These are phyloP conservation scores for Suhomyces coccinellae DNA, from an alignment of 1,139 yeast genomes.

Conservation along the genomic window DNA sequence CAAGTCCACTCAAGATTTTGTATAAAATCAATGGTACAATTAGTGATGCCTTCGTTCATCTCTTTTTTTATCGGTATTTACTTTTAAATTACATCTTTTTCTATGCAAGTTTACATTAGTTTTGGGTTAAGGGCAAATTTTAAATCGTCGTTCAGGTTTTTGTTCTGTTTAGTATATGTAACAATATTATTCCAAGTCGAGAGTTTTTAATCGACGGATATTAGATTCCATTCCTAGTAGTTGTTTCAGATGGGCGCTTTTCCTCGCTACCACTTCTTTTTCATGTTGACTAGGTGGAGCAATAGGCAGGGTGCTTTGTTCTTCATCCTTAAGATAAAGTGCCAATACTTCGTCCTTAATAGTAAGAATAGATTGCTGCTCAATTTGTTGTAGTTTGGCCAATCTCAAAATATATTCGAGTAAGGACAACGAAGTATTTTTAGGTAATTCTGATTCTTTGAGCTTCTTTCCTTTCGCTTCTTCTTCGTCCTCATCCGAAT, in stretches of 20 bases:
- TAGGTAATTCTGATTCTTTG: slow-evolving; percentile 13
- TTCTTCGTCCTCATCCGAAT: slow-evolving; percentile 15
- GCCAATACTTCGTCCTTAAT: slow-evolving; percentile 69
- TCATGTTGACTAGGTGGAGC: slow-evolving; percentile 23
- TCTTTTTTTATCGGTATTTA: slow-evolving; percentile 6
- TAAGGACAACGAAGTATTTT: slow-evolving; percentile 48
- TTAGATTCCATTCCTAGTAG: slow-evolving; percentile 35
- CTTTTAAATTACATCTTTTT: slow-evolving; percentile 1
- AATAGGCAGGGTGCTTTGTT: slow-evolving; percentile 12
- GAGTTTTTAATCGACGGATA: slow-evolving; percentile 30
- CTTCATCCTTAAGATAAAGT: slow-evolving; percentile 59
- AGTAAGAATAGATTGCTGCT: slow-evolving; percentile 53
- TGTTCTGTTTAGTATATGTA: slow-evolving; percentile 6
- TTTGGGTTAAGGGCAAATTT: slow-evolving; percentile 5
- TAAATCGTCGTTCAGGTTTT: neutral
- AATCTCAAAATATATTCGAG: slow-evolving; percentile 67
- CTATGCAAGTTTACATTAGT: neutral
- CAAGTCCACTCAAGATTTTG: slow-evolving; percentile 5
- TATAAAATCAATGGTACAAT: neutral
- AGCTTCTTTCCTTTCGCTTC: slow-evolving; percentile 21
- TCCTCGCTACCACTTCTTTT: slow-evolving; percentile 12
- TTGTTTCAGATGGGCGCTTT: slow-evolving; percentile 19
- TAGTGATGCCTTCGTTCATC: neutral
- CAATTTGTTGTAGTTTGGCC: slow-evolving; percentile 61
- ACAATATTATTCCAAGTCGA: slow-evolving; percentile 7